Conservation (phyloP, 345 rosid species). For the Brassica juncea region DNA sequence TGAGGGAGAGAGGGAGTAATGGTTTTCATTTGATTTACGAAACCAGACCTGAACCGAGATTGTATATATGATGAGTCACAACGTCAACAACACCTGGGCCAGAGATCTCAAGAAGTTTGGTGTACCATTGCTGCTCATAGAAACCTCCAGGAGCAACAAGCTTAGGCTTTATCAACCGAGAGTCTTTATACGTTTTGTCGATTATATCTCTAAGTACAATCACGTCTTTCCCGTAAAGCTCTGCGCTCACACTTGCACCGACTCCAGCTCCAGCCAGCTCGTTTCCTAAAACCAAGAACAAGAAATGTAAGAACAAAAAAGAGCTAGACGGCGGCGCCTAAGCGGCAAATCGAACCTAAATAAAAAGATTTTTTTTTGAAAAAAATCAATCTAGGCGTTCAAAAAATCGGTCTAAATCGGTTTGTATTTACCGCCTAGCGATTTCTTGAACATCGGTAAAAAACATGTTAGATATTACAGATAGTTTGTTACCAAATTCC, state of each 20-base stretch:
- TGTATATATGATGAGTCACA: constrained; percentile 93
- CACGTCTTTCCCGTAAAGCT: constrained; percentile 79
- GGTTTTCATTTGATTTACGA: not conserved
- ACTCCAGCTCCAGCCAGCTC: constrained; percentile 86
- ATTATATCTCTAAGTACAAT: constrained; percentile 59
- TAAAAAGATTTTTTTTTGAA: too few species aligned
- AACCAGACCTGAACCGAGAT: constrained; percentile 78
- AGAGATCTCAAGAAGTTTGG: constrained; percentile 71
- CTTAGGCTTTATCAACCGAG: constrained; percentile 49
- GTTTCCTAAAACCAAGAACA: constrained; percentile 58
- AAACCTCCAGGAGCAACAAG: constrained; percentile 95
- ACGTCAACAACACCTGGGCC: constrained; percentile 61
- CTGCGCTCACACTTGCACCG: constrained; percentile 76
- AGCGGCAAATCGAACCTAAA: too few species aligned
- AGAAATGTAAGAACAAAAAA: not conserved
- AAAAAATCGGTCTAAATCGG: too few species aligned
- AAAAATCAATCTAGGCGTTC: too few species aligned
- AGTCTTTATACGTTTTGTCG: constrained; percentile 55
- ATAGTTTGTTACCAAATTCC: constrained; percentile 75
- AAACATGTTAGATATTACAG: not conserved
- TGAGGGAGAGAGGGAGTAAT: not conserved
- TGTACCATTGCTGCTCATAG: constrained; percentile 69
- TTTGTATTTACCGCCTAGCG: too few species aligned
- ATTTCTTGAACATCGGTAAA: not conserved
- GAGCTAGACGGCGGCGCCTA: too few species aligned